Evolutionary conservation across 2,329 filamentous ascomycete species (phyloP).

Genomic region (Microsporum canis): DNA sequence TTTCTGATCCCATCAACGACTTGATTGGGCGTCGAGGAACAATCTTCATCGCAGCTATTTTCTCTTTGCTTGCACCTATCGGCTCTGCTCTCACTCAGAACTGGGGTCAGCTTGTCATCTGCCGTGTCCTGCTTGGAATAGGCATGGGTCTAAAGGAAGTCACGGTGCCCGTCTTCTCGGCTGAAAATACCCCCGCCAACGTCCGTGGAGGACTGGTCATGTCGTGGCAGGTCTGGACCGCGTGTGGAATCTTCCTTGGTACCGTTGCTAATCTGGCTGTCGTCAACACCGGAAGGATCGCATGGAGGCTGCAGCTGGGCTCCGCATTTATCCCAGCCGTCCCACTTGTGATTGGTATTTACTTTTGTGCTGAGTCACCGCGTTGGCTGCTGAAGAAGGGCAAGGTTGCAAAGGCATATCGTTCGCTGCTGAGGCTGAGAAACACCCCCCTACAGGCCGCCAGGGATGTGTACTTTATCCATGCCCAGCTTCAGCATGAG

Average conservation of each 20-base stretch:
- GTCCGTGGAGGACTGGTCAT: conserved; percentile 48
- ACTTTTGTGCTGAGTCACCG: conserved; percentile 53
- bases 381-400: conserved; percentile 58
- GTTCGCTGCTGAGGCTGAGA: conserved; percentile 47
- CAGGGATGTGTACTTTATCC: conserved; percentile 49
- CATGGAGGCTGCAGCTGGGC: conserved; percentile 54
- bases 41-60: conserved; percentile 53
- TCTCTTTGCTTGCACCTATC: conserved; percentile 57
- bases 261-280: conserved; percentile 55
- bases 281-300: conserved; percentile 45
- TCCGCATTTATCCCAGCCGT: conserved; percentile 53
- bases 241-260: conserved; percentile 54
- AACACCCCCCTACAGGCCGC: conserved; percentile 50
- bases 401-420: conserved; percentile 50
- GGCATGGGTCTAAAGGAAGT: conserved; percentile 53
- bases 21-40: conserved; percentile 49
- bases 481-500: conserved; percentile 28
- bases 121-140: conserved; percentile 47
- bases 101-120: conserved; percentile 47
- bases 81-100: conserved; percentile 50
- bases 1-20: conserved; percentile 54
- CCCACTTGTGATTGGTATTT: conserved; percentile 49
- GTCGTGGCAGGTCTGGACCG: conserved; percentile 44
- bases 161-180: conserved; percentile 45
- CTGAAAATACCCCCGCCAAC: conserved; percentile 44